phyloP scores from a whole-genome alignment of 202 grass and related monocot genomes.

The Alloteropsis angusta region DNA sequence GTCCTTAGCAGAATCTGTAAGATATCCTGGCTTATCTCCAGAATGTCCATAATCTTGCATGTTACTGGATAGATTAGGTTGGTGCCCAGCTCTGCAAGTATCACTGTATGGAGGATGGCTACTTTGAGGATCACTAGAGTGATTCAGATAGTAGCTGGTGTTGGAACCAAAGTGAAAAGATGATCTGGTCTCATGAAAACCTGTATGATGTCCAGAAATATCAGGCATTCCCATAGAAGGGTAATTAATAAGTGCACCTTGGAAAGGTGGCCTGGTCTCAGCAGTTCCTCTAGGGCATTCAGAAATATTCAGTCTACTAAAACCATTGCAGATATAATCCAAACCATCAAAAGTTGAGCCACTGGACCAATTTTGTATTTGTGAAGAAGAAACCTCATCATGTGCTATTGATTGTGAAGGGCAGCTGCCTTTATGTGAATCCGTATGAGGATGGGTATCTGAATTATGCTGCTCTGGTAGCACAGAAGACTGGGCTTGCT shows the following conservation, averaged over 20 bases:
- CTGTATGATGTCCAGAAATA: constrained; percentile 26
- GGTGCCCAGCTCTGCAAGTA: constrained; percentile 18
- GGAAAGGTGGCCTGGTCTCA: background rate
- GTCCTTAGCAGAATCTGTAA: constrained; percentile 16
- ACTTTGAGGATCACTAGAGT: constrained; percentile 29
- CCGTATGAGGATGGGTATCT: constrained; percentile 18
- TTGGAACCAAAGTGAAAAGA: constrained; percentile 25
- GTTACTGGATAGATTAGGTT: constrained; percentile 9
- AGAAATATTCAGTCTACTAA: constrained; percentile 27
- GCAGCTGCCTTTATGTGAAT: constrained; percentile 15
- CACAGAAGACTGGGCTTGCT: constrained; percentile 29
- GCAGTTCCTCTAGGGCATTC: background rate
- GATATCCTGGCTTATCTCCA: constrained; percentile 23
- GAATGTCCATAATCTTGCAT: constrained; percentile 3
- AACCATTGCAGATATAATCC: constrained; percentile 24
- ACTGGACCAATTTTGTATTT: constrained; percentile 24
- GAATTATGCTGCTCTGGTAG: constrained; percentile 30
- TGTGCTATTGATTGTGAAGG: constrained; percentile 17
- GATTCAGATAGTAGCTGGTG: constrained; percentile 22
- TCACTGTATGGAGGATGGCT: constrained; percentile 22
- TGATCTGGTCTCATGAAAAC: constrained; percentile 5
- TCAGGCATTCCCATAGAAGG: constrained; percentile 13
- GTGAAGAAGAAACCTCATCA: constrained; percentile 24
- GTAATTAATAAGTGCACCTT: background rate
- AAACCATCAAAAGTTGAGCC: constrained; percentile 21